Evolutionary conservation across 345 rosid species (phyloP).

Genomic region (Salix suchowensis): DNA sequence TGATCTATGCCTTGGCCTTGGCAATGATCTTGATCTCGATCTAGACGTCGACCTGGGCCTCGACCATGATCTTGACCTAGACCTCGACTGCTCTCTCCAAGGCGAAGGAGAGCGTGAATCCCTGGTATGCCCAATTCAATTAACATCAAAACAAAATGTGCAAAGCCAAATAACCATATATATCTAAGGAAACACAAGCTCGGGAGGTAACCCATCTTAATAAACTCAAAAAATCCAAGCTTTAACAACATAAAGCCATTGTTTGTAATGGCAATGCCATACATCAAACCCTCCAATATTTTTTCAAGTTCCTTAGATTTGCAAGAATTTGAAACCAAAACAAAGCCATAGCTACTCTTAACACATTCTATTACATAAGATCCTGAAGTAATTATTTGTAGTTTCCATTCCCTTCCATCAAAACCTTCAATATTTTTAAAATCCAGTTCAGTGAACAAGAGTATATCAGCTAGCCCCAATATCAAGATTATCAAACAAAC

Average conservation of each 20-base stretch:
- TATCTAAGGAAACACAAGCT: background rate
- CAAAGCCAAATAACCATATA: no score
- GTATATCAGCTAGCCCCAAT: no score
- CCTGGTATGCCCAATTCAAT: slow-evolving; percentile 32
- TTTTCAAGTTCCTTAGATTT: no score
- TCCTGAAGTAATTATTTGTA: no score
- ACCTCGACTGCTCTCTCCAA: slow-evolving; percentile 48
- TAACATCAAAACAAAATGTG: background rate
- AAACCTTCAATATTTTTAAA: no score
- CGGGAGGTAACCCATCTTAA: background rate
- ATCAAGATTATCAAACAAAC: no score
- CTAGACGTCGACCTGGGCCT: slow-evolving; percentile 40
- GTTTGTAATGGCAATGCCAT: background rate
- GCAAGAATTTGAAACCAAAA: no score
- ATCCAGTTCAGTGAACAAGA: no score
- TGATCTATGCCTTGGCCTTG: slow-evolving; percentile 66
- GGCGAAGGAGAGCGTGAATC: slow-evolving; percentile 67
- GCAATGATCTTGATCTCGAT: slow-evolving; percentile 59
- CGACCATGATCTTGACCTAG: slow-evolving; percentile 28
- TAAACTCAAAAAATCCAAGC: background rate
- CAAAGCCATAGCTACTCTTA: no score
- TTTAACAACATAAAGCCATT: background rate
- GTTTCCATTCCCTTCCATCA: no score
- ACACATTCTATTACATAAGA: no score
- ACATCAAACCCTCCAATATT: background rate